Base-by-base conservation (phyloP, 495 filamentous ascomycete species). In the Viridothelium virens region DNA sequence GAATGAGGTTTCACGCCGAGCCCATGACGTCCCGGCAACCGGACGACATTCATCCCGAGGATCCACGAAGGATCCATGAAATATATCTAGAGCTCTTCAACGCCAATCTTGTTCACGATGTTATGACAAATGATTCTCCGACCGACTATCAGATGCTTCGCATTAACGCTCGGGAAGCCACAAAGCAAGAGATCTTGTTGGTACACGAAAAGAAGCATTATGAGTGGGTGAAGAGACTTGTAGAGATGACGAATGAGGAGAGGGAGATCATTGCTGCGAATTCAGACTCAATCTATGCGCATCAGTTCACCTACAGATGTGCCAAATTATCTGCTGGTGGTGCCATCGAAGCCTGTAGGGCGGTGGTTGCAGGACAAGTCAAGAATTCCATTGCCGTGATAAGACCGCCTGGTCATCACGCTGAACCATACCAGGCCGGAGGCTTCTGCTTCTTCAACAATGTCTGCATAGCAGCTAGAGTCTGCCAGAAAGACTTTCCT, bases 401-500 rank as follows among this genome's bases (percentile, higher is more conserved):
- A 66, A 86, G 94, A 48, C 94, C 94, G 2, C 94, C 94, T 0
- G 95, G 94, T 2, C 94, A 98, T 70, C 94, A 98, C 77, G 95
- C 94, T 1, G 95, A 97, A 72, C 83, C 82, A 62, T 82, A 93
- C 69, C 79, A 83, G 14, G 82, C 94, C 5, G 91, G 94, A 85
- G 94, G 94, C 0, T 98, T 98, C 73, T 98, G 94, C 75, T 78
- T 97, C 16, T 97, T 96, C 74, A 96, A 99, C 77, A 99, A 99
- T 77, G 95, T 97, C 11, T 89, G 88, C 38, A 88, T 99, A 63
- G 92, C 92, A 1, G 87, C 92, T 9, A 87, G 85, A 63, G 89
- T 92, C 59, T 95, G 91, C 69, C 91, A 92, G 73, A 75, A 77
- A 37, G 84, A 88, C 48, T 90, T 87, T 67, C 89, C 89, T 2